Evolutionary conservation across 2,329 filamentous ascomycete genomes (phyloP).

Genomic region (Sarocladiaceae sp.): DNA sequence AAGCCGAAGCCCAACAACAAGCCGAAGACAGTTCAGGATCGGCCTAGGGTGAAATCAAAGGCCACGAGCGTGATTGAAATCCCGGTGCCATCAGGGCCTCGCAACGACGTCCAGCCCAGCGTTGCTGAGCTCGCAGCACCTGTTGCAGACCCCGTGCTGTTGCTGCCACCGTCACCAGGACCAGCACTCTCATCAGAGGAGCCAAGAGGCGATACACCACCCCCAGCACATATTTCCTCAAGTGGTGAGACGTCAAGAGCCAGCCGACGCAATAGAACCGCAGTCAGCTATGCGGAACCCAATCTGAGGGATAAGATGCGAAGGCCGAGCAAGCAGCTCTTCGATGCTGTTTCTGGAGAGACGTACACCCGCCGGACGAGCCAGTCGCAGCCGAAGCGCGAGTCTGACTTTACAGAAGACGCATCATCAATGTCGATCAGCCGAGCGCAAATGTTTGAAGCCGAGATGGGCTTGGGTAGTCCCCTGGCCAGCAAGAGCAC

Average conservation of each 20-base stretch:
- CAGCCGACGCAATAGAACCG: slow-evolving; percentile 58
- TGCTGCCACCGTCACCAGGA: slow-evolving; percentile 44
- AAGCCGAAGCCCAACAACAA: slow-evolving; percentile 13
- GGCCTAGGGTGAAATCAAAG: slow-evolving; percentile 22
- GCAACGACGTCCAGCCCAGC: slow-evolving; percentile 10
- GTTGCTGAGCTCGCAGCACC: slow-evolving; percentile 18
- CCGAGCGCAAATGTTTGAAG: slow-evolving; percentile 11
- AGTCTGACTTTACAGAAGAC: slow-evolving; percentile 18
- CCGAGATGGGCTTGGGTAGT: slow-evolving; percentile 20
- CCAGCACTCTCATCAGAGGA: slow-evolving; percentile 26
- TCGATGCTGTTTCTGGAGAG: slow-evolving; percentile 66
- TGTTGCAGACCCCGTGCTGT: slow-evolving; percentile 32
- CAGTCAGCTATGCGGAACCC: slow-evolving; percentile 76
- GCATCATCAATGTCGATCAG: neutral
- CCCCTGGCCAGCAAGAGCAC: slow-evolving; percentile 34
- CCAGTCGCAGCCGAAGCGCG: slow-evolving; percentile 29
- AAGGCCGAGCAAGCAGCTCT: slow-evolving; percentile 67
- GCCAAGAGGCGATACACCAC: slow-evolving; percentile 47
- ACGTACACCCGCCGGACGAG: slow-evolving; percentile 42
- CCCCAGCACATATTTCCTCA: slow-evolving; percentile 50
- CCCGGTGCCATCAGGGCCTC: slow-evolving; percentile 13
- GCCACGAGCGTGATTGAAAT: slow-evolving; percentile 17
- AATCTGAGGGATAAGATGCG: slow-evolving; percentile 80
- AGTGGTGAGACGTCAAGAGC: slow-evolving; percentile 54
- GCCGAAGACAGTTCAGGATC: slow-evolving; percentile 20